Conservation (phyloP, 805 yeast species). For the Kockiozyma suomiensis region DNA sequence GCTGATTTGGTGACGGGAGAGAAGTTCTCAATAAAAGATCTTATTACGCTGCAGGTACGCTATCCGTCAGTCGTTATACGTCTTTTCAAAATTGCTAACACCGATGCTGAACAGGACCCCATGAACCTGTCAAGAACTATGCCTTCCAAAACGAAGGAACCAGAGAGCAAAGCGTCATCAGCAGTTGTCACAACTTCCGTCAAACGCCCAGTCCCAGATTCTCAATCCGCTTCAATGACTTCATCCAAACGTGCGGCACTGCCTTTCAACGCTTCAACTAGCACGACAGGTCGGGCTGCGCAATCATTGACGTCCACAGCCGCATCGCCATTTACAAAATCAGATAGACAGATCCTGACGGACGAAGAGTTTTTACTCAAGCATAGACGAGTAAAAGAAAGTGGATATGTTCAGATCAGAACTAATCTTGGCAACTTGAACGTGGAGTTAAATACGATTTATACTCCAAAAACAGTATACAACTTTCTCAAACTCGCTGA, state of each 20-base stretch:
- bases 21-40: constrained; percentile 38
- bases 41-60: constrained; percentile 34
- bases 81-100: neutral
- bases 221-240: neutral
- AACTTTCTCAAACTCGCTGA: constrained; percentile 54
- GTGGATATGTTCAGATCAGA: constrained; percentile 39
- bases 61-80: neutral
- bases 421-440: constrained; percentile 46
- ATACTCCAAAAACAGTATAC: constrained; percentile 54
- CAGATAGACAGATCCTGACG: constrained; percentile 34
- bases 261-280: constrained; percentile 29
- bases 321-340: constrained; percentile 36
- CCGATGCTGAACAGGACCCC: constrained; percentile 6
- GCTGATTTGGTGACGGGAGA: constrained; percentile 41
- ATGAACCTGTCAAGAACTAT: neutral
- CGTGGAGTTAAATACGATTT: constrained; percentile 69
- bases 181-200: neutral
- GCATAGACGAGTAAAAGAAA: constrained; percentile 37
- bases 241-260: neutral
- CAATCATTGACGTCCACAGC: constrained; percentile 42
- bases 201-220: neutral
- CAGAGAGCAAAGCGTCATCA: neutral
- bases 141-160: neutral
- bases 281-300: constrained; percentile 39
- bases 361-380: constrained; percentile 38